Base-by-base conservation (phyloP, 2,329 filamentous ascomycete genomes). In the Beauveria bassiana region DNA sequence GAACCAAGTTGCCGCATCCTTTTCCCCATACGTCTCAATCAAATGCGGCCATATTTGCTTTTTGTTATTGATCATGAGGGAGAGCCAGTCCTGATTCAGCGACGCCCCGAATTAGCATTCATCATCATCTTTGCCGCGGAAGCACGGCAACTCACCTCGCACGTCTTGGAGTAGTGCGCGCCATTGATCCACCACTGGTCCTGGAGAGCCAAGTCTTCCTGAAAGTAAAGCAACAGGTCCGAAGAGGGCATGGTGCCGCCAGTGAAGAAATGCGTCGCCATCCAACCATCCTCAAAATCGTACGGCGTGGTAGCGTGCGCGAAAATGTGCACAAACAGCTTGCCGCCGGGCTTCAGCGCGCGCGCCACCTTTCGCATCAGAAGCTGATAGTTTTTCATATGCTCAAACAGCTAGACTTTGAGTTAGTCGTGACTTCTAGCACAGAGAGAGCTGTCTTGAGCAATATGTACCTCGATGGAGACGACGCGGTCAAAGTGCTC, bases 351-450 rank as follows among this genome's bases (percentile, higher is more conserved):
- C 65, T 82, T 86, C 59, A 90, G 74, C 3, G 85, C 79, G 34
- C 79, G 76, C 3, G 78, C 69, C 18, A 89, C 74, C 71, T 90
- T 90, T 49, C 80, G 79, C 75, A 90, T 82, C 26, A 90, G 79
- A 14, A 84, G 74, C 64, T 86, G 81, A 72, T 90, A 89, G 71
- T 90, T 90, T 71, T 90, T 90, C 86, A 90, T 89, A 72, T 90
- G 87, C 70, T 90, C 87, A 68, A 90, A 89, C 14, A 90, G 78
- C 79, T 89, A 26, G 12, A 6, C 6, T n/a, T 22, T 3, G 5
- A 4, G n/a, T 22, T 2, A 40, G 7, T 16, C 49, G 20, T 52
- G 20, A 52, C n/a, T 38, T 16, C 1, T 22, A 18, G 3, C 7
- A 9, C 10, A 34, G 9, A 20, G 14, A 20, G 16, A 18, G 18